Conservation (phyloP, 108 stramenopile species). For the Nitzschia sp. region DNA sequence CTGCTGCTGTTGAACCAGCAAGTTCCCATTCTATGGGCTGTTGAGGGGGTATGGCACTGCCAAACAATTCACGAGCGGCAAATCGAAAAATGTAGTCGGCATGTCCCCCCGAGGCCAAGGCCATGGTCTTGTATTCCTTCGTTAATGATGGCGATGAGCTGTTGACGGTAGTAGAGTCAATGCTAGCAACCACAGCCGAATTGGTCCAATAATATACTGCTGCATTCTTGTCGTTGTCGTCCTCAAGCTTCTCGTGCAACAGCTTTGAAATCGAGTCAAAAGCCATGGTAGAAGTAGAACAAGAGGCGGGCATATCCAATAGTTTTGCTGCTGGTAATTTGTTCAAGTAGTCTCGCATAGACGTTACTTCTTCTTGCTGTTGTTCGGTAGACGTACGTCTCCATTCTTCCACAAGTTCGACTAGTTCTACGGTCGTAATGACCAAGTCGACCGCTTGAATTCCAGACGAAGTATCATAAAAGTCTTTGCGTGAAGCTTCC, state of each 20-base stretch:
- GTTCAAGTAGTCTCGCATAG: background rate
- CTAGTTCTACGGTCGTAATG: conserved; percentile 88
- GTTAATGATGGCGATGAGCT: background rate
- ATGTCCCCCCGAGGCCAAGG: conserved; percentile 75
- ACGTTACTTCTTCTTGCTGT: background rate
- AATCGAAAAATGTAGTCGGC: conserved; percentile 80
- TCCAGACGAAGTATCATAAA: conserved; percentile 31
- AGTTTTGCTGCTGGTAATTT: background rate
- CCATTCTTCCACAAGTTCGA: conserved; percentile 68
- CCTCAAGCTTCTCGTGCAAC: background rate
- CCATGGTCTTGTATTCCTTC: conserved; percentile 10
- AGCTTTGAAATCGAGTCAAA: background rate
- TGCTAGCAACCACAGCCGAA: too few species aligned
- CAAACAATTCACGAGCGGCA: conserved; percentile 70
- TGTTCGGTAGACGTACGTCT: background rate
- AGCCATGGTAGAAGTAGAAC: background rate
- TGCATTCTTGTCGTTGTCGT: too few species aligned
- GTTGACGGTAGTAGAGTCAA: too few species aligned
- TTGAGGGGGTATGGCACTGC: conserved; percentile 8
- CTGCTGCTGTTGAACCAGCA: conserved; percentile 22
- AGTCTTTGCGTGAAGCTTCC: conserved; percentile 93
- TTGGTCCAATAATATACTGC: background rate
- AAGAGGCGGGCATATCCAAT: background rate
- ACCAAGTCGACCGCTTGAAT: conserved; percentile 92
- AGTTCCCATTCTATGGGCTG: background rate